Evolutionary conservation across 176 grass and related monocot genomes (phyloP).

Genomic region (Oryza rufipogon): DNA sequence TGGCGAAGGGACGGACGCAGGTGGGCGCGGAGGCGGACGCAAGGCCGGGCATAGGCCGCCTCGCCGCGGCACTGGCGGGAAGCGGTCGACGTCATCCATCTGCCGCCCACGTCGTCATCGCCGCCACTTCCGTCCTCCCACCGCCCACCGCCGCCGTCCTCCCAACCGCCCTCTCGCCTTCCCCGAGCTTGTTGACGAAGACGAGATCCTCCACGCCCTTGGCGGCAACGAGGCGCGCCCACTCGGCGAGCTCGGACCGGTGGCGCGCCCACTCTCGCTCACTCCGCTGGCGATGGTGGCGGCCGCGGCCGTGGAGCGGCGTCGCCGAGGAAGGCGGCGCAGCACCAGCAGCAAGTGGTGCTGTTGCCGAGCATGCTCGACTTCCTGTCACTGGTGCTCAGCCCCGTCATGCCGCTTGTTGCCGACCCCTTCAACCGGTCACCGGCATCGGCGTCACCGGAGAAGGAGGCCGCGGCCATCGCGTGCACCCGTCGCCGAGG

Average conservation of each 20-base stretch:
- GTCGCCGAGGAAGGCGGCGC: constrained; percentile 36
- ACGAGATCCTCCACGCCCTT: constrained; percentile 21
- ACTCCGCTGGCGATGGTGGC: constrained; percentile 50
- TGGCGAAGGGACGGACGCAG: no score
- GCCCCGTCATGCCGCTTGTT: constrained; percentile 74
- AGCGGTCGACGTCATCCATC: no score
- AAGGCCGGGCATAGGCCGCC: no score
- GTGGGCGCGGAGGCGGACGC: no score
- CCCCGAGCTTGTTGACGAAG: neutral
- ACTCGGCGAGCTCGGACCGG: neutral
- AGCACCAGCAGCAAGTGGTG: neutral
- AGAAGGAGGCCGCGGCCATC: constrained; percentile 56
- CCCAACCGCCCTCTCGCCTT: no score
- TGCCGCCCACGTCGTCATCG: no score
- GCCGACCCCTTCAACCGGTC: constrained; percentile 73
- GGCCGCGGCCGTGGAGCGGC: constrained; percentile 25
- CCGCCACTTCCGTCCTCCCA: no score
- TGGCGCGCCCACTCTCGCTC: neutral
- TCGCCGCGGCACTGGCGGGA: no score
- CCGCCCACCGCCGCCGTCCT: rapidly evolving
- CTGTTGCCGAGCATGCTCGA: constrained; percentile 76
- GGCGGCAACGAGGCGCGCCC: neutral
- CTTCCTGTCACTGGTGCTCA: constrained; percentile 75
- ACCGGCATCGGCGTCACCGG: constrained; percentile 47
- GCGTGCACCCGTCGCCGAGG: constrained; percentile 78